Conservation (phyloP, 2,329 filamentous ascomycete genomes). For the Botryotinia globosa region DNA sequence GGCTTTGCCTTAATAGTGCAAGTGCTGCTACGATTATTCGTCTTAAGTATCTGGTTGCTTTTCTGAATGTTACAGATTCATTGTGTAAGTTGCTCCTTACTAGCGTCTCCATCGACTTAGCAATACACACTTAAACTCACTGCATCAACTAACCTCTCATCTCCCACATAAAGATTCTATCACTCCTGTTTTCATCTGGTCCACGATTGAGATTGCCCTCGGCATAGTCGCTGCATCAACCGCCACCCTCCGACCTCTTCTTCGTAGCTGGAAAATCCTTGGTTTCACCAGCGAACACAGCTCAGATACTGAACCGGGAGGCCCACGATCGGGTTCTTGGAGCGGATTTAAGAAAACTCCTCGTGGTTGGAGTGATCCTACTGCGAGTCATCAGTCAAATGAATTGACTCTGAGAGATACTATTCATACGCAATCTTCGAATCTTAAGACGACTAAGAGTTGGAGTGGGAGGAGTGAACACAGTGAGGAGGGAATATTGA, state of each 20-base stretch:
- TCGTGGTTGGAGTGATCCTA: too few relatives aligned
- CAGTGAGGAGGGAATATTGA: not conserved
- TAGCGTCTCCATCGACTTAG: not conserved
- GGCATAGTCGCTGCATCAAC: conserved; percentile 10
- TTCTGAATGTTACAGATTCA: not conserved
- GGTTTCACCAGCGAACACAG: not conserved
- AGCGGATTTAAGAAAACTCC: not conserved
- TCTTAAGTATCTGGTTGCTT: conserved; percentile 4
- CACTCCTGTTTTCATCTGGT: not conserved
- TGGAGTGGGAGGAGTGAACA: not conserved
- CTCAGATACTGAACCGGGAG: not conserved
- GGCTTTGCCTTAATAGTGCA: not conserved
- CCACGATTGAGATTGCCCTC: not conserved
- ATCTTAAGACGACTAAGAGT: not conserved
- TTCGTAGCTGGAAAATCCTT: not conserved
- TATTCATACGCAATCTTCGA: not conserved
- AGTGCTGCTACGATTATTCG: conserved; percentile 15
- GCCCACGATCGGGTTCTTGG: not conserved
- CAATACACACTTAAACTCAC: too few relatives aligned
- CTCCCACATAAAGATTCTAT: not conserved
- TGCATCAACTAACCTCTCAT: not conserved
- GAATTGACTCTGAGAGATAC: not conserved
- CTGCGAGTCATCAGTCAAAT: too few relatives aligned
- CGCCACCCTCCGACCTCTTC: conserved; percentile 11
- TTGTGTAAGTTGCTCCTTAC: conserved; percentile 1